Evolutionary conservation across 2,329 filamentous ascomycete genomes (phyloP).

Genomic region (Fusarium acutatum): DNA sequence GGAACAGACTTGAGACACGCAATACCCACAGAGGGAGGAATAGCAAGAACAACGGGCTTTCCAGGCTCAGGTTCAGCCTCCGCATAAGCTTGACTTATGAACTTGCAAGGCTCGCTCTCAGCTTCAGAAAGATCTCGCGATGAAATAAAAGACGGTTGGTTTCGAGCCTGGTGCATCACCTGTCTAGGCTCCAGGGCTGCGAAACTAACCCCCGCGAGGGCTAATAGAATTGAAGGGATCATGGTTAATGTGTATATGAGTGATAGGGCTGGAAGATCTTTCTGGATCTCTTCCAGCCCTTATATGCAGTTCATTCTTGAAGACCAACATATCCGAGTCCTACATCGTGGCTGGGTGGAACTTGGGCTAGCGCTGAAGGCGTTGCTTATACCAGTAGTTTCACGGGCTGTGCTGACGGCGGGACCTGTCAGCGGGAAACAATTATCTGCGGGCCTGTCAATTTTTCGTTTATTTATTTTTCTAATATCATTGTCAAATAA

Average conservation of each 20-base stretch:
- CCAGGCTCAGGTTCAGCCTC: constrained; percentile 12
- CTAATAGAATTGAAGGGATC: constrained; percentile 29
- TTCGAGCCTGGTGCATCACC: constrained; percentile 25
- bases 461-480: neutral
- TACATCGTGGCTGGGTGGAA: constrained; percentile 10
- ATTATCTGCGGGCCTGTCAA: neutral
- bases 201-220: constrained; percentile 25
- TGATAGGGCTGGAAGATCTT: neutral
- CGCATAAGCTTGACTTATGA: constrained; percentile 27
- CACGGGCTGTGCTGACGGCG: constrained; percentile 1
- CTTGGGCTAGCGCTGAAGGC: neutral
- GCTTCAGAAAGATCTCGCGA: constrained; percentile 26
- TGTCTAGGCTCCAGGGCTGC: constrained; percentile 34
- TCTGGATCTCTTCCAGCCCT: constrained; percentile 5
- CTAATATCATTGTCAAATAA: neutral
- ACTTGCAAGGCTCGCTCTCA: constrained; percentile 27
- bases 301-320: constrained; percentile 16
- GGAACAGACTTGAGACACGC: constrained; percentile 40
- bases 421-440: neutral
- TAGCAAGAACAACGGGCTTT: constrained; percentile 1
- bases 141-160: constrained; percentile 23
- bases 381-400: neutral
- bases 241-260: constrained; percentile 10
- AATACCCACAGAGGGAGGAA: constrained; percentile 32
- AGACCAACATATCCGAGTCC: neutral